phyloP scores from a whole-genome alignment of 2,329 filamentous ascomycete genomes.

The Endothia cerciana region DNA sequence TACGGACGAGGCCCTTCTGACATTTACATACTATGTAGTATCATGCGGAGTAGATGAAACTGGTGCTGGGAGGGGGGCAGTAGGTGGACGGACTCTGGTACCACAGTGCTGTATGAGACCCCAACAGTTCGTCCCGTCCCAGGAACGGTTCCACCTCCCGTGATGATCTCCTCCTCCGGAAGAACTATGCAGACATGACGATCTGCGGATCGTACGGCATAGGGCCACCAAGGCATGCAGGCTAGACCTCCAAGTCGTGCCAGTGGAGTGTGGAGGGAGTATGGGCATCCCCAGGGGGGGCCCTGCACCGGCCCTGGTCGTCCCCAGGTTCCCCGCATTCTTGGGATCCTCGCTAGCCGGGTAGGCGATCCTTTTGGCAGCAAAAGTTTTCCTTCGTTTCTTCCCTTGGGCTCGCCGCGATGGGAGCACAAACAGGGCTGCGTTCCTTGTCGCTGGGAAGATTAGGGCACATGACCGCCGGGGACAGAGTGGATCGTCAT shows the following conservation, averaged over 20 bases:
- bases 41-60: too few relatives aligned
- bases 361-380: not conserved
- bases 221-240: slow-evolving; percentile 1
- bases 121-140: not conserved
- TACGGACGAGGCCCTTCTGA: not conserved
- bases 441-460: not conserved
- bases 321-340: slow-evolving; percentile 20
- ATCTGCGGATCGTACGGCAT: slow-evolving; percentile 1
- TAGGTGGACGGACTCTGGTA: too few relatives aligned
- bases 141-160: not conserved
- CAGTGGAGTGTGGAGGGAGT: too few relatives aligned
- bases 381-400: not conserved
- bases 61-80: too few relatives aligned
- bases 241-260: too few relatives aligned
- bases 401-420: not conserved
- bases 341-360: slow-evolving; percentile 5
- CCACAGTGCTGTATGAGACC: too few relatives aligned
- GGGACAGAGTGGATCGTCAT: slow-evolving; percentile 11
- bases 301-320: not conserved
- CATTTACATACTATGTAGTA: too few relatives aligned
- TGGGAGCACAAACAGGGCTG: not conserved
- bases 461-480: not conserved
- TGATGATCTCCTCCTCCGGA: not conserved
- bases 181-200: slow-evolving; percentile 8
- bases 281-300: not conserved